These are phyloP conservation scores for Zymoseptoria tritici DNA, from an alignment of 2,329 filamentous ascomycete species.

Conservation along the genomic window DNA sequence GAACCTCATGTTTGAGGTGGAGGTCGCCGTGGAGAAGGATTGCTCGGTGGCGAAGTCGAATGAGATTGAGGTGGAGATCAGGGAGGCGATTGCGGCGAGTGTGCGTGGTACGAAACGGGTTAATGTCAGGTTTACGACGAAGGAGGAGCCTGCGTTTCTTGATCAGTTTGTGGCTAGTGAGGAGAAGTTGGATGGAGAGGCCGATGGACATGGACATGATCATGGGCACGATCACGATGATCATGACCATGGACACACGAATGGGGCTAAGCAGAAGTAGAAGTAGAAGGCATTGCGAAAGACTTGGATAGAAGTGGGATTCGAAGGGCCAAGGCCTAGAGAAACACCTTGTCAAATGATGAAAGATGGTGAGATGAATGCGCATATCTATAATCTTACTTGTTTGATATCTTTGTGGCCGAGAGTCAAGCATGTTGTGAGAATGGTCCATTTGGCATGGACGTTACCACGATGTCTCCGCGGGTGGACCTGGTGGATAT, in stretches of 20 bases:
- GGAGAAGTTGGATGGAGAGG: constrained; percentile 13
- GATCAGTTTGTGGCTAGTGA: constrained; percentile 54
- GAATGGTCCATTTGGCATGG: no score
- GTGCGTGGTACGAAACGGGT: constrained; percentile 80
- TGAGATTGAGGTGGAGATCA: constrained; percentile 64
- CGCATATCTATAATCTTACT: no score
- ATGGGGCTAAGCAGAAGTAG: constrained; percentile 14
- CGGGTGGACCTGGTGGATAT: neutral
- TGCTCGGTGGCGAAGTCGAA: constrained; percentile 69
- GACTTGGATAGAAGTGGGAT: neutral
- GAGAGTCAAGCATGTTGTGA: no score
- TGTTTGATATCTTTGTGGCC: no score
- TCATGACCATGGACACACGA: constrained; percentile 20
- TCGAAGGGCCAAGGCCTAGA: no score
- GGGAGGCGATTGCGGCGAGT: constrained; percentile 63
- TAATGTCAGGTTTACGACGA: constrained; percentile 70
- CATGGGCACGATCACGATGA: constrained; percentile 24
- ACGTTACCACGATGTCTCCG: neutral
- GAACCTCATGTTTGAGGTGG: constrained; percentile 88
- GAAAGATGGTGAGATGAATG: no score
- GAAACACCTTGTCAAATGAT: no score
- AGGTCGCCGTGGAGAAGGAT: constrained; percentile 67
- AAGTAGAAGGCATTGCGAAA: constrained; percentile 6
- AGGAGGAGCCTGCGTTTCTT: constrained; percentile 45
- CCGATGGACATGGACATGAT: constrained; percentile 1